Percentiles rank a stretch among this genome's conserved stretches.
phyloP scores from a whole-genome alignment of 371 early-diverging fungal genomes.

The Mucor saturninus region DNA sequence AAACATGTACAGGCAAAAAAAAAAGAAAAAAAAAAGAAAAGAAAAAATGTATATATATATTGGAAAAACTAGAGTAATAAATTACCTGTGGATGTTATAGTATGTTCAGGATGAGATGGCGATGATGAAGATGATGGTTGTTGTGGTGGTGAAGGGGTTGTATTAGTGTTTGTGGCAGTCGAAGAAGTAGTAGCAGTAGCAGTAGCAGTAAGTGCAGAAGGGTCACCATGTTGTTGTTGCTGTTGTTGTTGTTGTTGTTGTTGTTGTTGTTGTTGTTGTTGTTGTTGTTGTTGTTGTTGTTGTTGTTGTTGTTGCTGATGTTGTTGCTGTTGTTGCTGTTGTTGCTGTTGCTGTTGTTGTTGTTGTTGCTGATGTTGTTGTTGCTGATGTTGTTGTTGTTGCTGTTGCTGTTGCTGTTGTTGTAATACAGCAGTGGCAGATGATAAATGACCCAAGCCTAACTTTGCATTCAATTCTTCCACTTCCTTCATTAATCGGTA shows the following conservation, averaged over 20 bases:
- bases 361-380: conserved; percentile 15
- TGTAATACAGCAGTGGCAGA: conserved; percentile 7
- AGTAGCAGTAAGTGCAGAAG: too few relatives aligned
- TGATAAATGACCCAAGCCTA: conserved; percentile 58
- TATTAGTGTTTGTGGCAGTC: too few relatives aligned
- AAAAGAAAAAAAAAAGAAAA: too few relatives aligned
- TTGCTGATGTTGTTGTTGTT: conserved; percentile 7
- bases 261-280: not conserved
- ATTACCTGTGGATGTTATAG: not conserved
- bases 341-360: conserved; percentile 4
- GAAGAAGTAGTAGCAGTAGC: too few relatives aligned
- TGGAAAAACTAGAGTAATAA: not conserved
- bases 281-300: not conserved
- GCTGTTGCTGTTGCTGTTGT: conserved; percentile 10
- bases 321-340: conserved; percentile 2
- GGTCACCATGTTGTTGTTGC: not conserved
- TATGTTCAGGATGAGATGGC: not conserved
- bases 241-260: not conserved
- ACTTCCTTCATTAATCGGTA: conserved; percentile 67
- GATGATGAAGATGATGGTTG: conserved; percentile 1
- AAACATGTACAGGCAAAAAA: too few relatives aligned
- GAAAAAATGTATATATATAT: too few relatives aligned
- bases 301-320: not conserved
- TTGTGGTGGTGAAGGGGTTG: not conserved
- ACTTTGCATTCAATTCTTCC: conserved; percentile 72